Evolutionary conservation across 768 basidiomycete genomes (phyloP).

Genomic region (Amyloporia xantha): DNA sequence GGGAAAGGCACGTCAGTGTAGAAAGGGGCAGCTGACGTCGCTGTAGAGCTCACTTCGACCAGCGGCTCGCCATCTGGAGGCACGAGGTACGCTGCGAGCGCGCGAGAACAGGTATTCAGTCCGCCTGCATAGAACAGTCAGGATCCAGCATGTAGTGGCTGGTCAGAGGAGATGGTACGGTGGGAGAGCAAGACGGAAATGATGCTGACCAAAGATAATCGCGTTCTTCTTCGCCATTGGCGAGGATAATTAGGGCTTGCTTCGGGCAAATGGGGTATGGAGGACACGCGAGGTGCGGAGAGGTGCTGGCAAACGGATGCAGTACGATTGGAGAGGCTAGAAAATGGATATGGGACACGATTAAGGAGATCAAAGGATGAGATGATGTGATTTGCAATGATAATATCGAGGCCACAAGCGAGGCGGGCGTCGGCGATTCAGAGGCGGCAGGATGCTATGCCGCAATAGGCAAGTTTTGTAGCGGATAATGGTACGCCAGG

Average conservation of each 20-base stretch:
- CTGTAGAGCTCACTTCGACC: slow-evolving; percentile 47
- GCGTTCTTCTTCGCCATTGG: slow-evolving; percentile 46
- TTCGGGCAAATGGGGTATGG: slow-evolving; percentile 3
- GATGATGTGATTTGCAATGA: background rate
- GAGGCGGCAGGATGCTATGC: slow-evolving; percentile 2
- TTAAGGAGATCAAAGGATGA: background rate
- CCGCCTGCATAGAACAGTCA: slow-evolving; percentile 46
- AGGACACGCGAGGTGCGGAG: background rate
- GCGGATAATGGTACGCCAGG: background rate
- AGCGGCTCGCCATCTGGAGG: slow-evolving; percentile 61
- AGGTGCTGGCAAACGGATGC: background rate
- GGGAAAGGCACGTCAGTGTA: background rate
- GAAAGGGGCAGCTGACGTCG: background rate
- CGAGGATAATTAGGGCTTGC: slow-evolving; percentile 5
- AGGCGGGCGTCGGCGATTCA: background rate
- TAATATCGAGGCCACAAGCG: slow-evolving; percentile 3
- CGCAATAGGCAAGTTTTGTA: slow-evolving; percentile 6
- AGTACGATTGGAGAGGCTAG: background rate
- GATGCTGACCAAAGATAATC: slow-evolving; percentile 65
- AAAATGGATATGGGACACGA: background rate
- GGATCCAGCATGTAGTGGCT: slow-evolving; percentile 7
- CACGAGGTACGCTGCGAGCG: slow-evolving; percentile 61
- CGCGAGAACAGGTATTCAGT: slow-evolving; percentile 71
- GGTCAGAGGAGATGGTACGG: too few relatives aligned
- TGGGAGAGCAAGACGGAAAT: slow-evolving; percentile 2